phyloP scores from a whole-genome alignment of 148 eudicot genomes.

The Heliosperma pusillum region DNA sequence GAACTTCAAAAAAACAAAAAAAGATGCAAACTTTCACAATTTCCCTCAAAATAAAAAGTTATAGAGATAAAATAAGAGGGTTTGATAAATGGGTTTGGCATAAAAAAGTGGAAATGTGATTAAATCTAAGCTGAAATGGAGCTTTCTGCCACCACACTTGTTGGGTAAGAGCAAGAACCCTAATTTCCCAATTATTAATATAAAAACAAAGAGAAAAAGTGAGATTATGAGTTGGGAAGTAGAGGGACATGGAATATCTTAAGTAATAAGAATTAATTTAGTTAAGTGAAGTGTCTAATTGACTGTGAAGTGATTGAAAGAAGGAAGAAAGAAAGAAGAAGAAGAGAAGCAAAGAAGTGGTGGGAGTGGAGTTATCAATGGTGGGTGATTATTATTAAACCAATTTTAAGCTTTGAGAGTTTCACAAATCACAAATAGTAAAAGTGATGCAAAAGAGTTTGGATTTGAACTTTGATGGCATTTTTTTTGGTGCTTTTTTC shows the following conservation, averaged over 20 bases:
- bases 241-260: constrained; percentile 18
- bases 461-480: constrained; percentile 16
- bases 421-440: constrained; percentile 19
- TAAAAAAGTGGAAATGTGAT: constrained; percentile 7
- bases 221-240: constrained; percentile 5
- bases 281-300: not conserved
- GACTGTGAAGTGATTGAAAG: not conserved
- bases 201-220: constrained; percentile 16
- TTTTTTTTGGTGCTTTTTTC: not conserved
- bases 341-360: constrained; percentile 20
- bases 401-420: constrained; percentile 10
- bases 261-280: not conserved
- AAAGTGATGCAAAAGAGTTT: constrained; percentile 17
- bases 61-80: constrained; percentile 3
- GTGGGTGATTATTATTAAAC: constrained; percentile 30
- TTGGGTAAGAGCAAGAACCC: constrained; percentile 23
- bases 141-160: constrained; percentile 42
- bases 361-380: constrained; percentile 43
- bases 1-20: constrained; percentile 7
- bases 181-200: constrained; percentile 22
- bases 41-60: constrained; percentile 4
- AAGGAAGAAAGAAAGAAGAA: constrained; percentile 13
- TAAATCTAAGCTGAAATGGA: constrained; percentile 46
- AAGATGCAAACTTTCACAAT: constrained; percentile 16
- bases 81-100: constrained; percentile 22